Evolutionary conservation across 164 flowering plant genomes (phyloP).

Genomic region (Pachysandra terminalis): DNA sequence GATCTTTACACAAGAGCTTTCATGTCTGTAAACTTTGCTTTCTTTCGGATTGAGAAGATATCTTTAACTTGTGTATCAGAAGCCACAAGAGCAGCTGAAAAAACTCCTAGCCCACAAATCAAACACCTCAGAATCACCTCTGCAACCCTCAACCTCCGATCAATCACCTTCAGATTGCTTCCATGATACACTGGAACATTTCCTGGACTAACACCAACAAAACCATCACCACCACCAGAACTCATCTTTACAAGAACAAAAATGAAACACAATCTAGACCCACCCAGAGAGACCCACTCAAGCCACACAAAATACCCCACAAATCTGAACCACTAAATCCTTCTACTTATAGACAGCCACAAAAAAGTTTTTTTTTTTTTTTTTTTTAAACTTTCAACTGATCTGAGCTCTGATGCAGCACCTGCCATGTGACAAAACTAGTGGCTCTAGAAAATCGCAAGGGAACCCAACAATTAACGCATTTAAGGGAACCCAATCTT

Average conservation of each 20-base stretch:
- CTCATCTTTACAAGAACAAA: constrained; percentile 39
- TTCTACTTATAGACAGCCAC: constrained; percentile 24
- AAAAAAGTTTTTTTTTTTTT: background rate
- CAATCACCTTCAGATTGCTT: constrained; percentile 48
- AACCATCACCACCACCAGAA: constrained; percentile 32
- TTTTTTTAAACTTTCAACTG: background rate
- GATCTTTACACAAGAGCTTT: constrained; percentile 81
- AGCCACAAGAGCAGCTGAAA: constrained; percentile 73
- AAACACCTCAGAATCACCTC: constrained; percentile 75
- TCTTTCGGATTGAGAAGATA: constrained; percentile 70
- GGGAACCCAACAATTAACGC: constrained; percentile 5
- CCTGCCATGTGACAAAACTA: constrained; percentile 17
- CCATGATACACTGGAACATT: constrained; percentile 71
- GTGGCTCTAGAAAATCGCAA: background rate
- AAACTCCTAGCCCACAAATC: constrained; percentile 61
- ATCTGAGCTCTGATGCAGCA: background rate
- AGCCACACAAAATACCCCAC: background rate
- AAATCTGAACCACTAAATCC: constrained; percentile 7
- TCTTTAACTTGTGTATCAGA: constrained; percentile 67
- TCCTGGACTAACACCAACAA: constrained; percentile 75
- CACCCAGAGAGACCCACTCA: constrained; percentile 2
- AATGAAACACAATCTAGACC: background rate
- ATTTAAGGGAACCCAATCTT: constrained; percentile 18
- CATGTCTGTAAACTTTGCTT: constrained; percentile 85
- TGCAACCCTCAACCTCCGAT: constrained; percentile 62